Conservation (phyloP, 371 early-diverging fungal genomes). For the Mortierella sp. region DNA sequence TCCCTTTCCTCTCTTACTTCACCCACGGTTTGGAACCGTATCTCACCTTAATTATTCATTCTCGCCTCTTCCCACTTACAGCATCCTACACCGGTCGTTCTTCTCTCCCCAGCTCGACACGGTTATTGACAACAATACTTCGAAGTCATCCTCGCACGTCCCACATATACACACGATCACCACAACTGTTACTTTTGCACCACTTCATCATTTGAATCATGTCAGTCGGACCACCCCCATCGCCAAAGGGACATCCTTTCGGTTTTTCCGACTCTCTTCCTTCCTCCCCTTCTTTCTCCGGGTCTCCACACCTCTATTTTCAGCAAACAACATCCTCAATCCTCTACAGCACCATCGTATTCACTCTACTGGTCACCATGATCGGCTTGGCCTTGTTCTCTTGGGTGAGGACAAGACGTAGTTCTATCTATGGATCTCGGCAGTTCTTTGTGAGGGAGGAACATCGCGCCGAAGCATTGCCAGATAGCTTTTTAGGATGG, state of each 20-base stretch:
- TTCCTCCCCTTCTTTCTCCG: background rate
- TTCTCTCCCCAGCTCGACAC: background rate
- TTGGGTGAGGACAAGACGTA: constrained; percentile 18
- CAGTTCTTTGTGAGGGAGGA: constrained; percentile 38
- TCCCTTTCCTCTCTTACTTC: background rate
- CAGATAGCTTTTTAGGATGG: constrained; percentile 23
- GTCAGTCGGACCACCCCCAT: background rate
- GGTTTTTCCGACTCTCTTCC: background rate
- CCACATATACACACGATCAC: background rate
- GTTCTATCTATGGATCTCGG: constrained; percentile 36
- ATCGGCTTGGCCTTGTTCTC: constrained; percentile 28
- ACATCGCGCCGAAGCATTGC: constrained; percentile 20
- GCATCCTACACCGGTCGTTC: background rate
- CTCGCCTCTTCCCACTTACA: background rate
- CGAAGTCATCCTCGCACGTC: background rate
- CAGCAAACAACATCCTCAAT: constrained; percentile 27
- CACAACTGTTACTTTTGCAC: background rate
- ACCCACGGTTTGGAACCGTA: background rate
- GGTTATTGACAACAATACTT: background rate
- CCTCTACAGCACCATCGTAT: constrained; percentile 17
- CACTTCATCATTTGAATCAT: background rate
- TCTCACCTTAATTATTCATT: background rate
- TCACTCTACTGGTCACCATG: background rate
- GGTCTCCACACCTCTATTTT: constrained; percentile 9
- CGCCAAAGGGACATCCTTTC: background rate